A percentile compares a stretch with the other conserved stretches of the same genome.
Evolutionary conservation across 345 rosid genomes (phyloP).

Genomic region (Eucalyptus regnans): DNA sequence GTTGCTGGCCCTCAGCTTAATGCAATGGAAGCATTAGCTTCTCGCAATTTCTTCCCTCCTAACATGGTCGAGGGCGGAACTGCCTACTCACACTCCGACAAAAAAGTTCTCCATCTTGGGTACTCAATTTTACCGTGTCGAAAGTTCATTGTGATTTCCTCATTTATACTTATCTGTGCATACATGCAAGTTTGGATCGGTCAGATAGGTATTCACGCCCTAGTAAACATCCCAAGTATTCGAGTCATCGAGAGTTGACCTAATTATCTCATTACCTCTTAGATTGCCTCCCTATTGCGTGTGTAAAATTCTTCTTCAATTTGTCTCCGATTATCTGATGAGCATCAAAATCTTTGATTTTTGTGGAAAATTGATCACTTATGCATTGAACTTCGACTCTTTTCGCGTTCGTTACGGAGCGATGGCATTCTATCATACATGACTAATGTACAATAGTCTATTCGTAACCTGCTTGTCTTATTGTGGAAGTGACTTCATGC

Average conservation of each 20-base stretch:
- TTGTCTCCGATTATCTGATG: not conserved
- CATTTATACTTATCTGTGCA: not conserved
- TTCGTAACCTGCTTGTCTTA: not conserved
- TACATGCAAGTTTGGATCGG: not conserved
- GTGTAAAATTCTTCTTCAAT: not conserved
- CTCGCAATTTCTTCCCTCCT: constrained; percentile 76
- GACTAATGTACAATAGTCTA: not conserved
- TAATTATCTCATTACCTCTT: not conserved
- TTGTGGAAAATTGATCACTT: not conserved
- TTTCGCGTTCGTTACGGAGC: not conserved
- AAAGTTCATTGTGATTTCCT: not conserved
- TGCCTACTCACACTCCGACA: constrained; percentile 51
- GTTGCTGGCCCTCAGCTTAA: constrained; percentile 58
- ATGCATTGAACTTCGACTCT: not conserved
- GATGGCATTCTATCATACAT: not conserved
- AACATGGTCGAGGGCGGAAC: constrained; percentile 32
- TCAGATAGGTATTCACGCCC: not conserved
- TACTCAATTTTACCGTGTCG: not conserved
- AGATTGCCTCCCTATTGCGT: not conserved
- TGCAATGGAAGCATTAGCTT: constrained; percentile 70
- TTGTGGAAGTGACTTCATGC: not conserved
- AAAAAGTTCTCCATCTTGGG: constrained; percentile 84
- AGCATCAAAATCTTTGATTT: not conserved
- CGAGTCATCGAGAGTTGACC: not conserved
- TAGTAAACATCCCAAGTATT: not conserved